phyloP scores from a whole-genome alignment of 1,139 yeast species.

The Debaryomyces coudertii region DNA sequence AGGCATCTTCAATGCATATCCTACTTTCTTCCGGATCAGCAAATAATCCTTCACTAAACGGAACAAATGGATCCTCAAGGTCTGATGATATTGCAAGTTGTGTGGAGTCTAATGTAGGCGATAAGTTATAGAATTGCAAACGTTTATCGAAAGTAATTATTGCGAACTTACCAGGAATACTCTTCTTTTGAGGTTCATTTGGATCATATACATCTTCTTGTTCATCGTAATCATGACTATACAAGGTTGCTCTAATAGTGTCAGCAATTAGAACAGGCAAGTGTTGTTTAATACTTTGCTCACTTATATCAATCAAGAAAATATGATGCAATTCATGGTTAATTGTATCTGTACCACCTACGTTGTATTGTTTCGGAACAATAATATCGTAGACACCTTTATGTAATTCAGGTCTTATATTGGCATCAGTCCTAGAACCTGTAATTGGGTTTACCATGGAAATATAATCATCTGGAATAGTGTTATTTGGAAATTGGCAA shows the following conservation, averaged over 20 bases:
- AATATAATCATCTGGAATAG: slow-evolving; percentile 67
- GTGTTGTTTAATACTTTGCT: slow-evolving; percentile 62
- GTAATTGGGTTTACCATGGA: slow-evolving; percentile 62
- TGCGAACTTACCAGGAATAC: slow-evolving; percentile 52
- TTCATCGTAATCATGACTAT: slow-evolving; percentile 16
- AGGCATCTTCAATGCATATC: slow-evolving; percentile 64
- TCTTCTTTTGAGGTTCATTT: slow-evolving; percentile 34
- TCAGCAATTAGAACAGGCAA: slow-evolving; percentile 71
- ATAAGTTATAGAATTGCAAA: slow-evolving; percentile 74
- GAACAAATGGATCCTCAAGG: slow-evolving; percentile 79
- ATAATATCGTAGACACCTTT: slow-evolving; percentile 84
- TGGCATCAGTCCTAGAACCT: slow-evolving; percentile 63
- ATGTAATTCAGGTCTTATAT: slow-evolving; percentile 72
- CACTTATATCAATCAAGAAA: slow-evolving; percentile 75
- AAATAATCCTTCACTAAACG: slow-evolving; percentile 76
- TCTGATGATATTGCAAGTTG: slow-evolving; percentile 74
- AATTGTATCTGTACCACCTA: slow-evolving; percentile 33
- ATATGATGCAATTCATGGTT: slow-evolving; percentile 63
- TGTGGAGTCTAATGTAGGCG: slow-evolving; percentile 56
- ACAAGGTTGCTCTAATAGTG: slow-evolving; percentile 66
- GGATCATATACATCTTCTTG: slow-evolving; percentile 17
- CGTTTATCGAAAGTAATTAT: slow-evolving; percentile 77
- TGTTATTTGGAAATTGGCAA: slow-evolving; percentile 74
- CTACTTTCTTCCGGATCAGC: slow-evolving; percentile 75
- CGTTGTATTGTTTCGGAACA: slow-evolving; percentile 75